Base-by-base conservation (phyloP, 2,329 filamentous ascomycete genomes). In the Pseudocercospora pini-densiflorae region DNA sequence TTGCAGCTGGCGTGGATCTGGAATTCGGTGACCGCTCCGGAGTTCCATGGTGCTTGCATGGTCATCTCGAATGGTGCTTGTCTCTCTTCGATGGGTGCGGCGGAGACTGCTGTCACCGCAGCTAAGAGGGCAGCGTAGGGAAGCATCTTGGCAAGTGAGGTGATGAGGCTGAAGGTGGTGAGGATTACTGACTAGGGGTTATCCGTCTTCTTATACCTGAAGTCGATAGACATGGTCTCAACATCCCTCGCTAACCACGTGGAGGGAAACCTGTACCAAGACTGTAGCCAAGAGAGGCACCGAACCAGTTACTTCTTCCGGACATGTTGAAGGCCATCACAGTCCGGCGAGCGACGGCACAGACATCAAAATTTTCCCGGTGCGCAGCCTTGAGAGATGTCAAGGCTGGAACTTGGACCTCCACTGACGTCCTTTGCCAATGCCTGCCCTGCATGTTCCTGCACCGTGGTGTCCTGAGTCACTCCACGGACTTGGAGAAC, bases 1-100 rank as follows among this genome's bases (percentile, higher is more conserved):
- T 92, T 91, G 80, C 90, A 92, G 24, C 88, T 90, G 36, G 81
- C 75, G 77, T 91, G 89, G 74, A 91, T 89, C 14, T 80, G 79
- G 70, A 78, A 85, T 19, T 79, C 70, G 16, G 69, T 74, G 7
- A 81, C 77, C 1, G 79, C 80, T 12, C 82, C 82, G 23, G 68
- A 33, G 21, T 71, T 68, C 67, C 69, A 70, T 57, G 67, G 67
- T 36, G 61, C 60, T 43, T 68, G 65, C n/a, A 51, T 29, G 21
- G 53, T 62, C 12, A 62, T 29, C 24, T 68, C 64, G 29, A 69
- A 67, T 33, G 69, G 61, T 23, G 64, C 65, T 61, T 69, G 65
- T 33, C 69, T 51, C 55, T 66, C 60, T 29, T 70, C 65, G 40
- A 61, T 67, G 36, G 62, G 65, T 14, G 64, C 64, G 33, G 68